Percentiles rank a stretch among this genome's conserved stretches.
These are phyloP conservation scores for Yamadazyma laniorum DNA, from an alignment of 805 yeast species.

Conservation along the genomic window DNA sequence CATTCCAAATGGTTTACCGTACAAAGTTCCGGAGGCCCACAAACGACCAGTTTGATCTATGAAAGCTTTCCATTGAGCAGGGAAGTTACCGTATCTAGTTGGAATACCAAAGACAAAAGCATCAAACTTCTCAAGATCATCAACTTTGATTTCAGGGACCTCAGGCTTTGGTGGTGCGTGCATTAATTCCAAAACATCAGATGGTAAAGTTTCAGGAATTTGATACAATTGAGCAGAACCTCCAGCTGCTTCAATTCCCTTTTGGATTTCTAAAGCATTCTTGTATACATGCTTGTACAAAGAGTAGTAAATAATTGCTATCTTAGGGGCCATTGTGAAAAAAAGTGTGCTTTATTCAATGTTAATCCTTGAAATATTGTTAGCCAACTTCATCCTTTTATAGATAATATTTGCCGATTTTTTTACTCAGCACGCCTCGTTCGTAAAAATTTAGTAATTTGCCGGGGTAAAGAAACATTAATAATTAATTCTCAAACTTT, in stretches of 20 bases:
- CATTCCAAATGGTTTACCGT: slow-evolving; percentile 72
- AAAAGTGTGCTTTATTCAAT: too few species aligned
- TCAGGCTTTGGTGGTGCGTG: slow-evolving; percentile 63
- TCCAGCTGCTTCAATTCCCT: slow-evolving; percentile 72
- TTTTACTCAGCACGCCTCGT: too few species aligned
- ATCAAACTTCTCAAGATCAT: slow-evolving; percentile 62
- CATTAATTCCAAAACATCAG: slow-evolving; percentile 53
- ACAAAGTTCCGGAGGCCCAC: slow-evolving; percentile 73
- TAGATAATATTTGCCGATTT: too few species aligned
- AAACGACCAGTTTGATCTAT: slow-evolving; percentile 76
- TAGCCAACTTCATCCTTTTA: too few species aligned
- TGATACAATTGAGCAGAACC: slow-evolving; percentile 66
- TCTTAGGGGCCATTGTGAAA: slow-evolving; percentile 47
- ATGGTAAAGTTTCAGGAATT: slow-evolving; percentile 70
- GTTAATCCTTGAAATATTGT: too few species aligned
- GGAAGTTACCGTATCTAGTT: slow-evolving; percentile 78
- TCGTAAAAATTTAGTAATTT: too few species aligned
- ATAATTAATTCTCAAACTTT: too few species aligned
- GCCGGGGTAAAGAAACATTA: too few species aligned
- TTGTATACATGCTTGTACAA: slow-evolving; percentile 72
- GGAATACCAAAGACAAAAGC: slow-evolving; percentile 85
- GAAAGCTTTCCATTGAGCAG: slow-evolving; percentile 76
- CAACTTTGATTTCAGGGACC: slow-evolving; percentile 60
- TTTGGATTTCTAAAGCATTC: slow-evolving; percentile 64
- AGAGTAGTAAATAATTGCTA: slow-evolving; percentile 58